Evolutionary conservation across 345 rosid species (phyloP).

Genomic region (Lumnitzera littorea): DNA sequence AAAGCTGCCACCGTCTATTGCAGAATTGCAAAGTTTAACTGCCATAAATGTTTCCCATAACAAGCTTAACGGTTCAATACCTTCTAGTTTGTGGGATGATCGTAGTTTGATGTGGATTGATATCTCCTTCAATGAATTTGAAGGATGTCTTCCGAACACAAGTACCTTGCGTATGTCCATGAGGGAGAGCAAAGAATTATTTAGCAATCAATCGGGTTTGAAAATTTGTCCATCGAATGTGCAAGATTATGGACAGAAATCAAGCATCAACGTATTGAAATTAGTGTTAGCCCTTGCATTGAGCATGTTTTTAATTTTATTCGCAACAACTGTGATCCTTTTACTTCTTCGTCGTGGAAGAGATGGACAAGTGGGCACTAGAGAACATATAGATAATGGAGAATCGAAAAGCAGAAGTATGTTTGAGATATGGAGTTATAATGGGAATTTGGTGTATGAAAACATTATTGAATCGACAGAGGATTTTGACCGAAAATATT

Average conservation of each 20-base stretch:
- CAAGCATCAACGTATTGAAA: not conserved
- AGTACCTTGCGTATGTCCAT: constrained; percentile 17
- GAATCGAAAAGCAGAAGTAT: not conserved
- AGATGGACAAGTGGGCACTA: not conserved
- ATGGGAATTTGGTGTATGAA: constrained; percentile 13
- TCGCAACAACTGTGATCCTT: not conserved
- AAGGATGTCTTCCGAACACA: constrained; percentile 21
- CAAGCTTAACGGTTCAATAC: constrained; percentile 20
- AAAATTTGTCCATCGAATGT: not conserved
- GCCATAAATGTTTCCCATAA: constrained; percentile 9
- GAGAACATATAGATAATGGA: not conserved
- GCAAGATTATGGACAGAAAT: not conserved
- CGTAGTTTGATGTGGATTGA: constrained; percentile 7
- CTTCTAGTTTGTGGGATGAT: constrained; percentile 1
- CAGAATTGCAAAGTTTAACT: not conserved
- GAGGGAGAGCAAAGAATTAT: constrained; percentile 13
- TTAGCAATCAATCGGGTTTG: constrained; percentile 11
- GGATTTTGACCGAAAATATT: constrained; percentile 9
- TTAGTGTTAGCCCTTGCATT: constrained; percentile 2
- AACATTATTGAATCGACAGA: constrained; percentile 16
- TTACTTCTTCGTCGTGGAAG: not conserved
- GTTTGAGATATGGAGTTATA: not conserved
- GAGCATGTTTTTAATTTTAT: not conserved
- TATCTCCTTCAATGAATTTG: constrained; percentile 17
- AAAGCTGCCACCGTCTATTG: not conserved